Evolutionary conservation across 163 green algal genomes (phyloP).

Genomic region (Chloroidium sp.): DNA sequence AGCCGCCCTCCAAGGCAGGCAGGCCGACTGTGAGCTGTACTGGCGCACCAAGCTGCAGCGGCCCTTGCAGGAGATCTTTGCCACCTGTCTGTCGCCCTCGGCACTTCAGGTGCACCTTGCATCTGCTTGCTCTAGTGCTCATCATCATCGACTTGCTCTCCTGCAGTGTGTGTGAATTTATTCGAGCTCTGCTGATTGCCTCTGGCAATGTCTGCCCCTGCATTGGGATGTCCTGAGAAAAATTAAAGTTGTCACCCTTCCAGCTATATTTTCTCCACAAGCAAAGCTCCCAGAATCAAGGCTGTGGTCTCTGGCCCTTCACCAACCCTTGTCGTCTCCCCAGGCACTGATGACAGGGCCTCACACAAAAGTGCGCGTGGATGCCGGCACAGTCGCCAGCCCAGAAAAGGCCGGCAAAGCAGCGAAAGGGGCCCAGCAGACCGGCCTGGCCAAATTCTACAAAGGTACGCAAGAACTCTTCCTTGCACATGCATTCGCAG

Average conservation of each 20-base stretch:
- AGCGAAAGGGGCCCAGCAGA: slow-evolving; percentile 10
- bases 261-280: too few relatives aligned
- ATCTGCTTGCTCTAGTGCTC: background rate
- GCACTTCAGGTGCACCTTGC: slow-evolving; percentile 16
- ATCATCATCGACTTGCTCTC: background rate
- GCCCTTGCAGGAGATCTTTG: slow-evolving; percentile 36
- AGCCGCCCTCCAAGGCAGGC: slow-evolving; percentile 26
- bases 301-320: background rate
- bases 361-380: slow-evolving; percentile 50
- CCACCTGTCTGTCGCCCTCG: slow-evolving; percentile 19
- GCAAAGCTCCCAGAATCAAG: too few relatives aligned
- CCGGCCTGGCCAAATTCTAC: slow-evolving; percentile 32
- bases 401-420: background rate
- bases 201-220: background rate
- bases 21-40: slow-evolving; percentile 59
- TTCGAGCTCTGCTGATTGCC: background rate
- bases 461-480: slow-evolving; percentile 3
- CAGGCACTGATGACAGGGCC: slow-evolving; percentile 41
- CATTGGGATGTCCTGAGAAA: too few relatives aligned
- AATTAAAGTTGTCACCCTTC: too few relatives aligned
- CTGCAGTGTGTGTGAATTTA: slow-evolving; percentile 1
- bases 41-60: slow-evolving; percentile 58
- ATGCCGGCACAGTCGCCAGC: slow-evolving; percentile 12
- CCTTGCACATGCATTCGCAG: background rate
- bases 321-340: background rate